phyloP scores from a whole-genome alignment of 2,329 filamentous ascomycete species.

The Diaporthe citriasiana region DNA sequence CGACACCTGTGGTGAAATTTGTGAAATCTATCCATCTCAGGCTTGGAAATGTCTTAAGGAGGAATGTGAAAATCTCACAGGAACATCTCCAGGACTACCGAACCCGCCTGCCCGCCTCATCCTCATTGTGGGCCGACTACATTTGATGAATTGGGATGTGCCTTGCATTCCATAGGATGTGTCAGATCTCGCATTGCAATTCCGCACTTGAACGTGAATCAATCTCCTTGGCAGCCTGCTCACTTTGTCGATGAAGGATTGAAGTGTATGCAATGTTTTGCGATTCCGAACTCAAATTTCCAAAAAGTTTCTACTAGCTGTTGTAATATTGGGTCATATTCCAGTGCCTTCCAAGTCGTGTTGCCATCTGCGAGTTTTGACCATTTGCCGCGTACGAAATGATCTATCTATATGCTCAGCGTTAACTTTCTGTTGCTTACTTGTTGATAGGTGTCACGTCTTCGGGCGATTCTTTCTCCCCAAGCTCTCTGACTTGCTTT shows the following conservation, averaged over 20 bases:
- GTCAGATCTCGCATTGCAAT: background rate
- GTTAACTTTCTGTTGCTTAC: background rate
- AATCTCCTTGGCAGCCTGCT: no score
- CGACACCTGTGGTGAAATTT: no score
- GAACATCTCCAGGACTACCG: background rate
- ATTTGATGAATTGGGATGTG: no score
- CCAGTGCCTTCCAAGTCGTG: no score
- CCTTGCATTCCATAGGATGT: background rate
- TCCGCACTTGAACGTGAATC: background rate
- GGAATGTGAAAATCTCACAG: background rate
- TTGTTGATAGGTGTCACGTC: slow-evolving; percentile 45
- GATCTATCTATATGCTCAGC: no score
- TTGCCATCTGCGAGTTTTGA: no score
- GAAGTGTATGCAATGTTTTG: no score
- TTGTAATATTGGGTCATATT: no score
- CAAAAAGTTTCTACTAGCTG: no score
- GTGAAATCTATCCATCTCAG: background rate
- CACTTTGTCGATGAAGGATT: no score
- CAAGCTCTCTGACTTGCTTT: slow-evolving; percentile 1
- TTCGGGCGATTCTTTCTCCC: slow-evolving; percentile 31
- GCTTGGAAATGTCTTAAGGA: background rate
- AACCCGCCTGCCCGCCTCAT: background rate
- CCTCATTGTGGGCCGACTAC: background rate
- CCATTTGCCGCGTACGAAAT: no score
- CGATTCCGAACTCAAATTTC: no score